Evolutionary conservation across 768 basidiomycete species (phyloP), one percentile per base, ranked within the genome.

Genomic region (Trametes cingulata): DNA sequence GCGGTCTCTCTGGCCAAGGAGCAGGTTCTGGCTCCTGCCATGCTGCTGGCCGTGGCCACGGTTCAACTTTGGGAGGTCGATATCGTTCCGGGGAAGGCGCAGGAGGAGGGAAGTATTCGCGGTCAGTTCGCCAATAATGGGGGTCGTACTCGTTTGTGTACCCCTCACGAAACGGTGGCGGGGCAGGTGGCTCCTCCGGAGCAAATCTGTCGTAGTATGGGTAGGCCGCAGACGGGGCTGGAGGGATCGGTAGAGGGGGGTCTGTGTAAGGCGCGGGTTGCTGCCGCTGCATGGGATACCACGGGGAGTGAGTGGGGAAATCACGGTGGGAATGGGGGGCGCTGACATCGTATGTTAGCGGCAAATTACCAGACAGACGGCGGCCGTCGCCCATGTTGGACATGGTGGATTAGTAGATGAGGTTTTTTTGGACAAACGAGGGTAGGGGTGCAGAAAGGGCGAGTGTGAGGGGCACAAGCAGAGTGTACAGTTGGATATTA

Each of bases 41-140:
- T 50, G 75, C 68, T 56, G 76, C 58, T 51, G 73, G 59, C 33
- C 79, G 76, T 63, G 80, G 80, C 81, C 83, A 83, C n/a, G 67
- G 57, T 48, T 82, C 78, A 56, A 69, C 39, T n/a, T 80, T 80
- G 42, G 72, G 65, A 50, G 71, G 64, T 60, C 78, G 75, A 66
- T 82, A 80, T 39, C 78, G 75, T 61, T 84, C 80, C 50, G 84
- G 85, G 61, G 82, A 83, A 36, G 83, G 81, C 45, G 80, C 78
- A 65, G 79, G 78, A 65, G 79, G 78, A 58, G 73, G 76, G 65
- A 78, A 76, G 65, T 72, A 68, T 2, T 63, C 59, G 33, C 59
- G 70, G 46, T 67, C 73, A 5, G 74, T 72, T 36, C 75, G 67
- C 72, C 77, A 77, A 22, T 67, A 65, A 12, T 68, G 25, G 15